Conservation (phyloP, 148 eudicot species). For the Polygonum maritimum region DNA sequence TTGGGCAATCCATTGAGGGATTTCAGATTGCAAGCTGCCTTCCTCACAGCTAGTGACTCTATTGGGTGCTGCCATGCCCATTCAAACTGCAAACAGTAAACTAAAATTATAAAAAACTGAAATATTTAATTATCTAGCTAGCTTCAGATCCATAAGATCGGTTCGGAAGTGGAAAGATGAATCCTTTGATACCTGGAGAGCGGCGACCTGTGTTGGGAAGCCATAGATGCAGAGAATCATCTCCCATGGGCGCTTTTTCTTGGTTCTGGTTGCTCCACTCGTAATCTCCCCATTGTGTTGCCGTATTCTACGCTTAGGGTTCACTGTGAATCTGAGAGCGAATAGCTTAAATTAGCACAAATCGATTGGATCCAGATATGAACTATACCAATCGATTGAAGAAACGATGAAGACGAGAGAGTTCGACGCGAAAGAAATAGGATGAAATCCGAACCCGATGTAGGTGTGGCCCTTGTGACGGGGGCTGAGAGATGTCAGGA, state of each 20-base stretch:
- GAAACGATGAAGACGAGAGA: background rate
- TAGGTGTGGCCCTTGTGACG: slow-evolving; percentile 85
- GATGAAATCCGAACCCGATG: slow-evolving; percentile 48
- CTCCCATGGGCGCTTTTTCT: slow-evolving; percentile 89
- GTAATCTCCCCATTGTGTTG: slow-evolving; percentile 89
- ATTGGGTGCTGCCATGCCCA: slow-evolving; percentile 99
- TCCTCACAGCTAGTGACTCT: slow-evolving; percentile 66
- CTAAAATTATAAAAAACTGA: background rate
- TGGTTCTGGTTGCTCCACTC: slow-evolving; percentile 67
- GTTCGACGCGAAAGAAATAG: background rate
- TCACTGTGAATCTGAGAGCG: slow-evolving; percentile 61
- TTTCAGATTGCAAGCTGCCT: slow-evolving; percentile 63
- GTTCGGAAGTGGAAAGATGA: background rate
- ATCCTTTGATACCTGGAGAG: slow-evolving; percentile 61
- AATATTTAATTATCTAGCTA: background rate
- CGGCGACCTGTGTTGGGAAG: slow-evolving; percentile 69
- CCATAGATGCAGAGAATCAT: slow-evolving; percentile 91
- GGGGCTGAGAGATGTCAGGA: slow-evolving; percentile 67
- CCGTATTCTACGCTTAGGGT: slow-evolving; percentile 70
- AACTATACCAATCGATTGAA: background rate
- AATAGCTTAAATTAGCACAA: background rate
- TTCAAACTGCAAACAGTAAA: slow-evolving; percentile 60
- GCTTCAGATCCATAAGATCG: background rate
- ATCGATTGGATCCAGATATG: background rate
- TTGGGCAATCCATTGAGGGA: slow-evolving; percentile 65